Conservation (phyloP, 805 yeast genomes). For the Pichia ethanolica region DNA sequence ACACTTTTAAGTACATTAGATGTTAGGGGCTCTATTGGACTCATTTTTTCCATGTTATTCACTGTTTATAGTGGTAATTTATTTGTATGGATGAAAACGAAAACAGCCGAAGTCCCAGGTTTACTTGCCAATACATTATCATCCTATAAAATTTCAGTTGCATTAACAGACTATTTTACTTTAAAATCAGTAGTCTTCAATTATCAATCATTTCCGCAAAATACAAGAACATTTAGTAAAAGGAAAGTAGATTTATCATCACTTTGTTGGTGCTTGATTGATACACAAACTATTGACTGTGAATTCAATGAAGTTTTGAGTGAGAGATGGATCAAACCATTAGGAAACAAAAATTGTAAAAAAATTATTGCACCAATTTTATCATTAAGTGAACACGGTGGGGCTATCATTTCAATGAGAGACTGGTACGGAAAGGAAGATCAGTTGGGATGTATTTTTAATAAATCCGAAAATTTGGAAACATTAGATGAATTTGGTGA, state of each 20-base stretch:
- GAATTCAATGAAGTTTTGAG: constrained; percentile 86
- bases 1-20: constrained; percentile 60
- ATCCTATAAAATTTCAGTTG: constrained; percentile 58
- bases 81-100: constrained; percentile 70
- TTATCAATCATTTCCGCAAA: constrained; percentile 82
- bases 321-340: constrained; percentile 82
- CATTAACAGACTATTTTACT: constrained; percentile 82
- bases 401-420: constrained; percentile 84
- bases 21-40: constrained; percentile 74
- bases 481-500: constrained; percentile 14
- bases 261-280: constrained; percentile 84
- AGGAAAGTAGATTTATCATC: constrained; percentile 71
- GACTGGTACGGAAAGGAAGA: constrained; percentile 82
- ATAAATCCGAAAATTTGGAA: constrained; percentile 25
- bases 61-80: constrained; percentile 81
- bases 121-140: constrained; percentile 77
- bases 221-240: constrained; percentile 73
- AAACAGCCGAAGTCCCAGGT: constrained; percentile 73
- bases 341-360: constrained; percentile 74
- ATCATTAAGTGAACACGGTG: constrained; percentile 89
- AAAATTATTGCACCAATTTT: constrained; percentile 82
- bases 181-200: constrained; percentile 87
- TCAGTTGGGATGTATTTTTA: constrained; percentile 44
- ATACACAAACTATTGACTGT: constrained; percentile 83
- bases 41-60: constrained; percentile 72